phyloP scores from a whole-genome alignment of 805 yeast genomes.

The Martiniozyma abietophila region DNA sequence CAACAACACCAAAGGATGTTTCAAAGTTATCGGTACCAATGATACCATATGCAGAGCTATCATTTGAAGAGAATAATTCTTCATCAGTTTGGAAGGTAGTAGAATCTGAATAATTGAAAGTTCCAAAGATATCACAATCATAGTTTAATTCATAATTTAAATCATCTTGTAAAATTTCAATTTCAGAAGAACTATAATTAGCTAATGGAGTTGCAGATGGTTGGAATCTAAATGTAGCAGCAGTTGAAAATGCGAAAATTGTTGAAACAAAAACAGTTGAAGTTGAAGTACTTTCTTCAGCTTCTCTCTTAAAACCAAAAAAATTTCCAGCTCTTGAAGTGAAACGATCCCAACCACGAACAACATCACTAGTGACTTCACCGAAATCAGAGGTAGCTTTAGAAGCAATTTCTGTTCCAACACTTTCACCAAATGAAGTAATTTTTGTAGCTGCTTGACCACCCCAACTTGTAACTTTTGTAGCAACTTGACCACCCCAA shows the following conservation, averaged over 20 bases:
- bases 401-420: constrained; percentile 2
- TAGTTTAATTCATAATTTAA: not conserved
- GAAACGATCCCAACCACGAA: constrained; percentile 2
- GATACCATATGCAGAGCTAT: constrained; percentile 8
- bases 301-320: constrained; percentile 5
- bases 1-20: not conserved
- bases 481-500: constrained; percentile 6
- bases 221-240: constrained; percentile 1
- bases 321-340: constrained; percentile 1
- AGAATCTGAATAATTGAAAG: constrained; percentile 9
- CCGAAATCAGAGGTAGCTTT: constrained; percentile 5
- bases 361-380: constrained; percentile 5
- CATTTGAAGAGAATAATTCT: constrained; percentile 2
- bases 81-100: constrained; percentile 6
- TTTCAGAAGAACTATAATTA: not conserved
- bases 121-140: constrained; percentile 12
- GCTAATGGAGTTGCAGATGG: constrained; percentile 1
- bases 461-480: constrained; percentile 7
- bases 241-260: constrained; percentile 4
- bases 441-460: not conserved
- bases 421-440: constrained; percentile 2
- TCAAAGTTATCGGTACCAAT: constrained; percentile 10
- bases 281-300: constrained; percentile 1
- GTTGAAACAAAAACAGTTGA: not conserved
- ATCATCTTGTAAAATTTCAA: not conserved